These are phyloP conservation scores for Acanthamoeba lenticulata DNA, from an alignment of 208 protist species.

Conservation along the genomic window DNA sequence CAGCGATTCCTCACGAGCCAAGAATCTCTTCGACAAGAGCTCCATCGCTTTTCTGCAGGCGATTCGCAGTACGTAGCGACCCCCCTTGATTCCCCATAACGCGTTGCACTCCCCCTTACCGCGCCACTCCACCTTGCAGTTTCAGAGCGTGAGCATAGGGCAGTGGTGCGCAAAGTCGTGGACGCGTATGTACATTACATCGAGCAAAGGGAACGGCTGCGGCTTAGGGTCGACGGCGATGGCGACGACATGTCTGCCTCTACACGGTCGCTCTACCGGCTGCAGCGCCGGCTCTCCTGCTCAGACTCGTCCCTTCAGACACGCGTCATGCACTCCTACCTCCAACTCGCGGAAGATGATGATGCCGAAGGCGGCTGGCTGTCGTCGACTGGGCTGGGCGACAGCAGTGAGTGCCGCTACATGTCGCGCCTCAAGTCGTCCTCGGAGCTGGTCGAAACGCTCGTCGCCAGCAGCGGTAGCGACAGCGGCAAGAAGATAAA, in stretches of 20 bases:
- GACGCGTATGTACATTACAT: not conserved
- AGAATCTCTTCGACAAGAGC: not conserved
- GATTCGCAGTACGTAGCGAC: not conserved
- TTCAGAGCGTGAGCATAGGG: not conserved
- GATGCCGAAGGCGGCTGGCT: too few species aligned
- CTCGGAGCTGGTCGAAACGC: too few species aligned
- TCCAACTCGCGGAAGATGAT: not conserved
- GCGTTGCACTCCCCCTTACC: not conserved
- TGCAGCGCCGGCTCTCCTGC: not conserved
- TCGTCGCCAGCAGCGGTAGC: too few species aligned
- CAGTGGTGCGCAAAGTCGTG: not conserved
- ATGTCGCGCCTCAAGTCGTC: too few species aligned
- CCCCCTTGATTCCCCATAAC: not conserved
- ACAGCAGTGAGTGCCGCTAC: not conserved
- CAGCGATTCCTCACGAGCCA: not conserved
- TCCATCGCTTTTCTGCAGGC: not conserved
- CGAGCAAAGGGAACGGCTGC: not conserved
- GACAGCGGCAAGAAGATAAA: not conserved
- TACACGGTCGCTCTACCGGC: too few species aligned
- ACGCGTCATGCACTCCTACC: not conserved
- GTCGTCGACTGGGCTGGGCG: too few species aligned
- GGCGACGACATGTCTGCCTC: too few species aligned
- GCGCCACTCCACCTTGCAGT: not conserved
- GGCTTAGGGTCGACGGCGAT: too few species aligned
- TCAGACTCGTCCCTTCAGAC: not conserved